These are phyloP conservation scores for Suillus subluteus DNA, from an alignment of 768 basidiomycete species.

Conservation along the genomic window DNA sequence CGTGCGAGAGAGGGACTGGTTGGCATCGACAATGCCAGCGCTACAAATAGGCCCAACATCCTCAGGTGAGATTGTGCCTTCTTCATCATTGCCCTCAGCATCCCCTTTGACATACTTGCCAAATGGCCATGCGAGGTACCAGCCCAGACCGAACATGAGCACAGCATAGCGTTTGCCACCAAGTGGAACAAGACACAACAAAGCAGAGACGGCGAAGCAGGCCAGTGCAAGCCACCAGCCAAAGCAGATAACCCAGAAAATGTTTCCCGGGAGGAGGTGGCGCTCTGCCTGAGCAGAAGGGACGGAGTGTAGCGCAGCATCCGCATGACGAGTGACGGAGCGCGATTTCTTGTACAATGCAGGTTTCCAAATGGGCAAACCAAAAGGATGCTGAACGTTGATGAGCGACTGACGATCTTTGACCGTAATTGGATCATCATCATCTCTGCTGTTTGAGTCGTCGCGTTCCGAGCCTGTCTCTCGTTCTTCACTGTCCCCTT, in stretches of 20 bases:
- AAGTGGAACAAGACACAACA: conserved; percentile 74
- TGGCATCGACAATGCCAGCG: conserved; percentile 25
- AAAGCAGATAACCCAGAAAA: conserved; percentile 88
- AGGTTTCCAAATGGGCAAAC: conserved; percentile 99
- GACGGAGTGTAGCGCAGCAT: conserved; percentile 88
- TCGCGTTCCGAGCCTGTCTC: conserved; percentile 21
- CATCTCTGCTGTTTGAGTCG: conserved; percentile 31
- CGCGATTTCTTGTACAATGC: conserved; percentile 98
- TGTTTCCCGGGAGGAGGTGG: conserved; percentile 91
- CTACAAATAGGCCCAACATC: conserved; percentile 26
- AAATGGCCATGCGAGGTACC: conserved; percentile 98
- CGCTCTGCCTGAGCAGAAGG: conserved; percentile 94
- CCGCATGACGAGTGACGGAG: conserved; percentile 94
- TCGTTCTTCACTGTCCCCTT: conserved; percentile 36
- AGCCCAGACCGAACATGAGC: conserved; percentile 90
- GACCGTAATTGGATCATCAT: conserved; percentile 89
- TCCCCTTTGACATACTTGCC: conserved; percentile 97
- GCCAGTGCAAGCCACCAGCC: conserved; percentile 90
- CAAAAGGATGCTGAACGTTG: conserved; percentile 99
- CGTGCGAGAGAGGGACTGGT: conserved; percentile 45
- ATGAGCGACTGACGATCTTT: conserved; percentile 97
- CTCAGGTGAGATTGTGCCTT: conserved; percentile 39
- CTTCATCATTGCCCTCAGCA: conserved; percentile 47
- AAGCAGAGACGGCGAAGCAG: conserved; percentile 66
- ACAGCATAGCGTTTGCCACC: conserved; percentile 85